Evolutionary conservation across 2,329 filamentous ascomycete genomes (phyloP).

Genomic region (Rhinocladiella similis): DNA sequence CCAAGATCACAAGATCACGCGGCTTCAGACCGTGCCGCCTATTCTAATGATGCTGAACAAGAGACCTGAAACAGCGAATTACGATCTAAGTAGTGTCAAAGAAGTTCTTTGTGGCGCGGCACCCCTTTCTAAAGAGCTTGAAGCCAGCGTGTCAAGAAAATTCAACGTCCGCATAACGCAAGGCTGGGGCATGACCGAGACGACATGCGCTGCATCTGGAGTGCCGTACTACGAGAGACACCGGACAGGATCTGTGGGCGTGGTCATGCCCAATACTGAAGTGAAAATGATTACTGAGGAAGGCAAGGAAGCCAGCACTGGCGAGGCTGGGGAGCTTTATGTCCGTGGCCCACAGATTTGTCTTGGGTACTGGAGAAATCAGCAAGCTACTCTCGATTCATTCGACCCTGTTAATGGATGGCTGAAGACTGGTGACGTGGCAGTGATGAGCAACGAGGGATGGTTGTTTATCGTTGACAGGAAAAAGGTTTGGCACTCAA

Average conservation of each 20-base stretch:
- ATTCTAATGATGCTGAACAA: constrained; percentile 62
- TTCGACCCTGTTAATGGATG: constrained; percentile 62
- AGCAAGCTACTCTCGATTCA: constrained; percentile 67
- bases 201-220: constrained; percentile 63
- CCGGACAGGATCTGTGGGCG: too few species aligned
- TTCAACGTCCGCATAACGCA: constrained; percentile 62
- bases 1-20: too few species aligned
- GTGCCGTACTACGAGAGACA: too few species aligned
- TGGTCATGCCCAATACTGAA: too few species aligned
- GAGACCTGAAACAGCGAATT: constrained; percentile 51
- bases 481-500: too few species aligned
- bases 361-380: constrained; percentile 73
- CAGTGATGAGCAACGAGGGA: constrained; percentile 55
- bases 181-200: constrained; percentile 69
- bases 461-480: constrained; percentile 72
- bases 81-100: constrained; percentile 57
- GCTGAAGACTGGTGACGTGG: constrained; percentile 67
- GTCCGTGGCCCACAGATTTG: constrained; percentile 79
- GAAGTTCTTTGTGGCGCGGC: constrained; percentile 62
- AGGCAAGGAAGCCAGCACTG: too few species aligned
- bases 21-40: constrained; percentile 59
- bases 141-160: constrained; percentile 53
- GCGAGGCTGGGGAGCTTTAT: constrained; percentile 61
- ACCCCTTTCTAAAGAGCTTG: constrained; percentile 57
- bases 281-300: too few species aligned